A percentile compares a stretch with the other conserved stretches of the same genome.
phyloP scores from a whole-genome alignment of 139 green algal genomes.

The Raphidocelis subcapitata region DNA sequence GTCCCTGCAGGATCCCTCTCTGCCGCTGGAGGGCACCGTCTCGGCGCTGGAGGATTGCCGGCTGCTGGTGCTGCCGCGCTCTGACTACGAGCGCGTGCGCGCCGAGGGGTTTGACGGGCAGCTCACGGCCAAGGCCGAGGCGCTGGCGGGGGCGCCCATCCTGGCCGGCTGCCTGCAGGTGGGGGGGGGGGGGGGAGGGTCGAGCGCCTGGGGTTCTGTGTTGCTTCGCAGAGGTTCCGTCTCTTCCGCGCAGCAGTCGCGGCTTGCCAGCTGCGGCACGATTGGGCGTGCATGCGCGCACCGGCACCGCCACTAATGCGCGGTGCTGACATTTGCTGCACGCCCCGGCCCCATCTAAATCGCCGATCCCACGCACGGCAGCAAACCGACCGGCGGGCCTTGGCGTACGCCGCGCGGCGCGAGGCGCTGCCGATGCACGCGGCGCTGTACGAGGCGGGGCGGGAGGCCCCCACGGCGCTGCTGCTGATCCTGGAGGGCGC shows the following conservation, averaged over 20 bases:
- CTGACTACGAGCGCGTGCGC: conserved; percentile 36
- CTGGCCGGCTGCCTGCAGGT: conserved; percentile 14
- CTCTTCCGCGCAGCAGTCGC: background rate
- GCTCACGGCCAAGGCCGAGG: conserved; percentile 32
- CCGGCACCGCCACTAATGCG: background rate
- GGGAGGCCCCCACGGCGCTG: conserved; percentile 15
- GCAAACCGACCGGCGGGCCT: conserved; percentile 24
- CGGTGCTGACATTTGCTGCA: background rate
- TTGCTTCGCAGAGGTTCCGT: background rate
- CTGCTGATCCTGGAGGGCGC: conserved; percentile 40
- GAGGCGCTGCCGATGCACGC: conserved; percentile 3
- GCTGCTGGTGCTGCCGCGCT: conserved; percentile 32
- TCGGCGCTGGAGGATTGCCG: conserved; percentile 34
- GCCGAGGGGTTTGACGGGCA: conserved; percentile 46
- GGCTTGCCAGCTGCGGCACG: too few relatives aligned
- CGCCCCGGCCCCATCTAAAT: too few relatives aligned
- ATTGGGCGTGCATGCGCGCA: too few relatives aligned
- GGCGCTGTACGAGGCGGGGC: conserved; percentile 35
- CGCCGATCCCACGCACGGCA: too few relatives aligned
- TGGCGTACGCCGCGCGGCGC: conserved; percentile 32
- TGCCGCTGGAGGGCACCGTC: conserved; percentile 33
- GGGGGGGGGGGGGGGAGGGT: too few relatives aligned
- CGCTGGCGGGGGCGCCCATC: conserved; percentile 11
- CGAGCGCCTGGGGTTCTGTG: too few relatives aligned
- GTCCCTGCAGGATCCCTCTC: conserved; percentile 19